Evolutionary conservation across 805 yeast species (phyloP), one percentile per base, ranked within the genome.

Genomic region (Sporopachydermia lactativora): DNA sequence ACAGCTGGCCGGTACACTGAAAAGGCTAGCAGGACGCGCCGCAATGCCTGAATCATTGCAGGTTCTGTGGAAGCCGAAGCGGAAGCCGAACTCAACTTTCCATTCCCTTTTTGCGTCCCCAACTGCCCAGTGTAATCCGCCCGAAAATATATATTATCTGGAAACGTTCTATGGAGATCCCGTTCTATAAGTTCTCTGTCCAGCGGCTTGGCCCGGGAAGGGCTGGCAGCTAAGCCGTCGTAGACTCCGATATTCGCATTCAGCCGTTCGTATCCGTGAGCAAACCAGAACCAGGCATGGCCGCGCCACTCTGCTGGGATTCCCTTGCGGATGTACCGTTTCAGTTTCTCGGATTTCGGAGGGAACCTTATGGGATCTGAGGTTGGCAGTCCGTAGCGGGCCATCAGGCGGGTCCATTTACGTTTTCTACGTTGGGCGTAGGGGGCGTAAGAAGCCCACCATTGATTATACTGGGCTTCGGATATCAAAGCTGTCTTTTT

Each of bases 271-370:
- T 76, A 70, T 2, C 97, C 98, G 17, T 77, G 77, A 5, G 95
- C 94, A 58, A 83, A 89, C 64, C 76, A 79, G 68, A 92, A 89
- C 98, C 98, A 89, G 1, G 96, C 96, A 48, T 74, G 73, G 1
- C 98, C 98, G 48, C 98, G 66, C 96, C 96, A 89, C 54, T 85
- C 96, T 0, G 95, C 88, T 0, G 98, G 97, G 6, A 89, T 78
- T 8, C 98, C 98, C 55, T 82, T 82, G 42, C 96, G 70, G 8
- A 92, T 74, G 51, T 83, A 78, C 43, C 94, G 70, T 52, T 81
- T 80, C 47, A 85, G 65, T 49, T 81, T 84, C 43, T 79, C 88
- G 3, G 86, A 79, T 45, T 71, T 71, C 1, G 89, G 75, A 0
- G 95, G 95, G 48, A 80, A 84, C 47, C 84, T 58, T 0, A 65